phyloP scores from a whole-genome alignment of 768 basidiomycete genomes.

The Boletales sp. region DNA sequence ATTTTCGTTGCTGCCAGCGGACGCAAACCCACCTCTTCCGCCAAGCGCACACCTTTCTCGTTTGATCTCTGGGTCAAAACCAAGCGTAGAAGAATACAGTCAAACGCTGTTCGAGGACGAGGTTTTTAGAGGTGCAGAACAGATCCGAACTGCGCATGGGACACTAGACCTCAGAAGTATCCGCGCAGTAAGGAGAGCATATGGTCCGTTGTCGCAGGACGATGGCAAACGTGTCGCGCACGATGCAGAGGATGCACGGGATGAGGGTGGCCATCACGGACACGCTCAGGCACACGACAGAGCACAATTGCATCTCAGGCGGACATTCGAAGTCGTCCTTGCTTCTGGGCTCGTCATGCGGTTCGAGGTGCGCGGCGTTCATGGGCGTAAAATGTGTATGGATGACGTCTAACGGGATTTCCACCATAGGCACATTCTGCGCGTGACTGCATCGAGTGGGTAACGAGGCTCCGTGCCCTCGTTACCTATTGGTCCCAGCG shows the following conservation, averaged over 20 bases:
- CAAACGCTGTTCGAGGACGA: constrained; percentile 47
- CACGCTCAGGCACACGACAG: constrained; percentile 43
- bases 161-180: constrained; percentile 74
- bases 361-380: constrained; percentile 62
- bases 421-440: constrained; percentile 57
- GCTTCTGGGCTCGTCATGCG: constrained; percentile 64
- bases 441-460: constrained; percentile 78
- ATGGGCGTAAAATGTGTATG: neutral
- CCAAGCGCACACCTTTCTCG: constrained; percentile 46
- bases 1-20: constrained; percentile 50
- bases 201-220: constrained; percentile 24
- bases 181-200: constrained; percentile 57
- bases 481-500: constrained; percentile 76
- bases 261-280: constrained; percentile 62
- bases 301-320: constrained; percentile 46
- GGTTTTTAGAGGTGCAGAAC: constrained; percentile 56
- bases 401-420: constrained; percentile 1
- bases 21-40: constrained; percentile 67
- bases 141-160: constrained; percentile 62
- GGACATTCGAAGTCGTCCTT: constrained; percentile 77
- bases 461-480: constrained; percentile 67
- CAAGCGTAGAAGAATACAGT: constrained; percentile 25
- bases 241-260: constrained; percentile 50
- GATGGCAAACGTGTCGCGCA: constrained; percentile 22
- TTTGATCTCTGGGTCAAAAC: constrained; percentile 28